Evolutionary conservation across 495 filamentous ascomycete genomes (phyloP), one percentile per base, ranked within the genome.

Genomic region (Venustampulla echinocandica): DNA sequence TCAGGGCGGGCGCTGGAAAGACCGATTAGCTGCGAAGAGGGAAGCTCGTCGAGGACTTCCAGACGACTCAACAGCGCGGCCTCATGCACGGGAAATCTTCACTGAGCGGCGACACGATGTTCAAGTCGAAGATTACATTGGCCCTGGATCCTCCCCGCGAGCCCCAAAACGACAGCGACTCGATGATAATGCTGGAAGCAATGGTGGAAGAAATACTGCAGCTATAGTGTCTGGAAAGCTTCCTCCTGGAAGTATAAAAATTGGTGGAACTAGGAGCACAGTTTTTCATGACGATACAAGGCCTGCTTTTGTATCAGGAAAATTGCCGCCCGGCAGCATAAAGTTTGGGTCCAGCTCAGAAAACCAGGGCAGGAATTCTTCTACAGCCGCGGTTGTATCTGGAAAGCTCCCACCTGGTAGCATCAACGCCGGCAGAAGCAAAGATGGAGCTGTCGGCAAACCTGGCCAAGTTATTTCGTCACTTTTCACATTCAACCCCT

Each of bases 1-100:
- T 61, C 89, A 80, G 62, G 92, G 92, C 48, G 92, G 92, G 11
- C 77, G 78, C 52, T 98, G 92, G 92, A 85, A 81, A 59, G 92
- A 95, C 59, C 73, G 93, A 46, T 67, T 88, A 42, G 79, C 73
- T 41, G 90, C 87, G 15, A 87, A 89, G 63, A 87, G 84, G 67
- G 69, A 79, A 55, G 65, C 80, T 48, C 69, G 72, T 54, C 67
- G 74, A 50, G 66, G 68, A 57, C 46, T 70, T 40, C 37, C 45
- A 47, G 44, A 44, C 34, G 22, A 23, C n/a, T 15, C 10, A 24
- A 35, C 9, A 18, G 32, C 39, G 30, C 21, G 24, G 14, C 46
- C 43, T 11, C 38, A 38, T 32, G 18, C 34, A 41, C 28, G 44
- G 47, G 44, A 47, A 37, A 52, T 56, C 10, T 53, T 52, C 43